phyloP scores from a whole-genome alignment of 805 yeast genomes.

The Metschnikowia picachoensis region DNA sequence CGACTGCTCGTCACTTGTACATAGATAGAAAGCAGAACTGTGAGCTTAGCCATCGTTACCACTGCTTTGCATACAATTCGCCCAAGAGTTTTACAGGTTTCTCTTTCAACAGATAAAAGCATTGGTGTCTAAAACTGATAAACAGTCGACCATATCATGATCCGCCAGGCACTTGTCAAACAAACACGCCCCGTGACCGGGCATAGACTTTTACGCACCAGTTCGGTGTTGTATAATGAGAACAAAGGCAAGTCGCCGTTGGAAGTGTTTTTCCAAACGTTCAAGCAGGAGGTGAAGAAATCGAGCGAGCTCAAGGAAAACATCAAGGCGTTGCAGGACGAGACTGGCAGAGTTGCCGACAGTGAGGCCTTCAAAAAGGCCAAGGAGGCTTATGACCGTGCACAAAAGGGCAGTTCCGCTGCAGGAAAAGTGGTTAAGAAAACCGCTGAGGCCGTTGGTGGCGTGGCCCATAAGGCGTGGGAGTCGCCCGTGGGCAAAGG shows the following conservation, averaged over 20 bases:
- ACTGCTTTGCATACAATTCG: not conserved
- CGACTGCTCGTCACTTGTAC: slow-evolving; percentile 13
- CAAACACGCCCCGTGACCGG: slow-evolving; percentile 9
- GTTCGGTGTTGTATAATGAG: slow-evolving; percentile 10
- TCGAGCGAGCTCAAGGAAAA: slow-evolving; percentile 85
- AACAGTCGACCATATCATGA: slow-evolving; percentile 6
- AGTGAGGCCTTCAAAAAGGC: slow-evolving; percentile 92
- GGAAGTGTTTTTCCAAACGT: slow-evolving; percentile 90
- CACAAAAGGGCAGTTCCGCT: slow-evolving; percentile 68
- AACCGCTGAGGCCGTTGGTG: slow-evolving; percentile 93
- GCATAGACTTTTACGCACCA: slow-evolving; percentile 11
- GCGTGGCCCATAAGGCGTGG: slow-evolving; percentile 90
- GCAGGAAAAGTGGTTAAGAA: slow-evolving; percentile 71
- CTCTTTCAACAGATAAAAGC: no score
- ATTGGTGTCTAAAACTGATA: no score
- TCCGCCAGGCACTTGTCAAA: slow-evolving; percentile 16
- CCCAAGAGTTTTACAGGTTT: not conserved
- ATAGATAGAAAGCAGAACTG: slow-evolving; percentile 7
- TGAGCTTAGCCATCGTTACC: no score
- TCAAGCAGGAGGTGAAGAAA: slow-evolving; percentile 86
- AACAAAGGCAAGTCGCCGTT: slow-evolving; percentile 58
- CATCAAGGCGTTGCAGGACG: slow-evolving; percentile 92
- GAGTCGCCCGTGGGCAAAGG: slow-evolving; percentile 88
- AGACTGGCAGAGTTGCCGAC: slow-evolving; percentile 90
- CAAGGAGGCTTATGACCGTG: slow-evolving; percentile 83